Conservation (phyloP, 129 eudicot genomes). For the Chrysanthemum makinoi region DNA sequence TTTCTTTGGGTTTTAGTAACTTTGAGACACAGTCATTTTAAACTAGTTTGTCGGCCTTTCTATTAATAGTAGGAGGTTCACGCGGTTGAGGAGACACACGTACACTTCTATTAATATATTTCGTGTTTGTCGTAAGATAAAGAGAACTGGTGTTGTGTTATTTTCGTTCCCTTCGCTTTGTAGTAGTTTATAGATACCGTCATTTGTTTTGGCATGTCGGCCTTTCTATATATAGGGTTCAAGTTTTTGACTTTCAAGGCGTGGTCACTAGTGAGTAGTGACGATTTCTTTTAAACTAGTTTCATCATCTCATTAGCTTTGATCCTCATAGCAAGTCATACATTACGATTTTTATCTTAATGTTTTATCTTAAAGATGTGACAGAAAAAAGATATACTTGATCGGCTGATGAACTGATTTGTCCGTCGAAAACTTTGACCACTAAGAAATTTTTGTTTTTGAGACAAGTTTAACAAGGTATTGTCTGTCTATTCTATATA, state of each 20-base stretch:
- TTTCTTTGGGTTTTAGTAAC: neutral
- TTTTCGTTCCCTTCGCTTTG: neutral
- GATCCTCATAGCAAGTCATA: neutral
- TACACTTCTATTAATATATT: too few species aligned
- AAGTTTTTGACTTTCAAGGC: neutral
- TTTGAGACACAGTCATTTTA: neutral
- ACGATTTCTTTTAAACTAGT: neutral
- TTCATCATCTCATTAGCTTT: neutral
- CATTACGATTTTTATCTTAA: neutral
- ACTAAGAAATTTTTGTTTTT: too few species aligned
- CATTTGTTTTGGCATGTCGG: neutral
- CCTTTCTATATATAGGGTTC: neutral
- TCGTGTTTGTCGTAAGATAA: too few species aligned
- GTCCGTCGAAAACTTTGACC: too few species aligned
- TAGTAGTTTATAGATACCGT: neutral
- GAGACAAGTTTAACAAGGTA: too few species aligned
- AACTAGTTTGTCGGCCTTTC: neutral
- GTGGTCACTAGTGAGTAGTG: neutral
- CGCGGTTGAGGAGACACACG: too few species aligned
- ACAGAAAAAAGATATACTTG: too few species aligned
- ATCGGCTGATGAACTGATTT: too few species aligned
- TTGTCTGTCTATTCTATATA: too few species aligned
- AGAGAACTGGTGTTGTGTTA: too few species aligned
- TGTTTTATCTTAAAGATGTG: too few species aligned
- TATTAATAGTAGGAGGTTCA: neutral